Evolutionary conservation across 768 basidiomycete species (phyloP), one percentile per base, ranked within the genome.

Genomic region (Tylopilus vinaceipallidus): DNA sequence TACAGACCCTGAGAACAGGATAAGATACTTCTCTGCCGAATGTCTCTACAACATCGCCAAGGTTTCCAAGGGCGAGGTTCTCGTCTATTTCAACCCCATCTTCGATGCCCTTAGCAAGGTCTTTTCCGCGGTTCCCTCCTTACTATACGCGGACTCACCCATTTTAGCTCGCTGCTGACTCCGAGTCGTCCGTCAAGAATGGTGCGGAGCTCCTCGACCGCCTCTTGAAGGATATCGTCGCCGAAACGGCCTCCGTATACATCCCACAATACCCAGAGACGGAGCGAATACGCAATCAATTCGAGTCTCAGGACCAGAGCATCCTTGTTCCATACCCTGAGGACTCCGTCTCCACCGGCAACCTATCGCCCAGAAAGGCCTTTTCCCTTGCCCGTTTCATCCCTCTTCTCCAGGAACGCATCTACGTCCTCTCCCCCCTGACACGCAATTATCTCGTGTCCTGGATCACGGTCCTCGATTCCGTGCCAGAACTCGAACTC

Each of bases 101-200:
- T 99, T 99, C 60, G 97, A 98, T 70, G 88, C 94, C 1, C 77
- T 98, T 53, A 94, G 91, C 76, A 98, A 98, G 77, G 95, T 95
- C 60, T 80, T 60, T 20, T 22, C 17, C 38, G 29, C 33, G n/a
- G n/a, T n/a, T 27, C 14, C 14, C 16, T 34, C 23, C 45, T 47
- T 42, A n/a, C 45, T 42, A 37, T 55, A 19, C 53, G 38, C 23
- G 33, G 38, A 22, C 46, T 59, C 42, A 62, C 12, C 6, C 26
- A 26, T 33, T 27, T 17, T 62, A 98, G 95, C 90, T 99, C 52
- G 90, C 92, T 9, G 91, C 95, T 19, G 97, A 99, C 67, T 88
- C 92, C 0, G 95, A 98, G 58, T 61, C 91, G 32, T 95, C 97
- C 2, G 95, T 99, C 53, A 95, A 97, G 81, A 98, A 98, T 62